Percentiles rank a stretch among this genome's conserved stretches.
Conservation (phyloP, 139 green algal species). For the Coccomyxa sp. region DNA sequence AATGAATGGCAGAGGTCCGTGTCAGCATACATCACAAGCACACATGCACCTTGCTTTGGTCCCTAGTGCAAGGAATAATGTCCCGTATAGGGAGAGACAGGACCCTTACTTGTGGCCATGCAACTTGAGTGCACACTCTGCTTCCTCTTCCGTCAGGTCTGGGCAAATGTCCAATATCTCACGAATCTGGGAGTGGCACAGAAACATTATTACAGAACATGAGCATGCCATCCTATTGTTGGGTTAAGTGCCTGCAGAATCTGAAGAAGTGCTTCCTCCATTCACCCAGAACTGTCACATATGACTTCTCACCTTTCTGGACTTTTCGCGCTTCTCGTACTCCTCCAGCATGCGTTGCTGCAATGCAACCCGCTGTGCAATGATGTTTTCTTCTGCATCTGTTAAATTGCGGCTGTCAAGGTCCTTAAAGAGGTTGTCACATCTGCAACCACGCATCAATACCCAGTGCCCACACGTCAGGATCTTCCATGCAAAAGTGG, state of each 20-base stretch:
- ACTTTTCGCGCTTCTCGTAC: constrained; percentile 59
- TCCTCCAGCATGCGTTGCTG: constrained; percentile 65
- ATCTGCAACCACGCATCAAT: constrained; percentile 22
- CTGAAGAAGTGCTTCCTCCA: too few species aligned
- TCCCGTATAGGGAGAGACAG: too few species aligned
- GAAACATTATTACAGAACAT: not conserved
- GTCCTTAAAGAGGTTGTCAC: constrained; percentile 69
- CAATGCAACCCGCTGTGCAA: constrained; percentile 59
- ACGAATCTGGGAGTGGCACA: constrained; percentile 21
- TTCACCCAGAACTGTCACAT: not conserved
- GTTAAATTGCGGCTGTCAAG: constrained; percentile 67
- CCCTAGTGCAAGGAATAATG: too few species aligned
- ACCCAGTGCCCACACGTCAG: not conserved
- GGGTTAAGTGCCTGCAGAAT: not conserved
- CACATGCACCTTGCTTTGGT: too few species aligned
- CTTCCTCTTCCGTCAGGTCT: constrained; percentile 49
- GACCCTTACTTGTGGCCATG: constrained; percentile 45
- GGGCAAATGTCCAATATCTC: constrained; percentile 61
- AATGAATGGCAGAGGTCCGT: too few species aligned
- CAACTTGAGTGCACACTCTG: constrained; percentile 44
- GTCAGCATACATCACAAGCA: too few species aligned
- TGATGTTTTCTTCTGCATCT: constrained; percentile 64
- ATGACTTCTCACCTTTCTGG: constrained; percentile 46
- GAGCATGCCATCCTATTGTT: too few species aligned
- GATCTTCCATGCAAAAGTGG: not conserved